phyloP scores from a whole-genome alignment of 495 filamentous ascomycete species.

The Xylaria venustula region DNA sequence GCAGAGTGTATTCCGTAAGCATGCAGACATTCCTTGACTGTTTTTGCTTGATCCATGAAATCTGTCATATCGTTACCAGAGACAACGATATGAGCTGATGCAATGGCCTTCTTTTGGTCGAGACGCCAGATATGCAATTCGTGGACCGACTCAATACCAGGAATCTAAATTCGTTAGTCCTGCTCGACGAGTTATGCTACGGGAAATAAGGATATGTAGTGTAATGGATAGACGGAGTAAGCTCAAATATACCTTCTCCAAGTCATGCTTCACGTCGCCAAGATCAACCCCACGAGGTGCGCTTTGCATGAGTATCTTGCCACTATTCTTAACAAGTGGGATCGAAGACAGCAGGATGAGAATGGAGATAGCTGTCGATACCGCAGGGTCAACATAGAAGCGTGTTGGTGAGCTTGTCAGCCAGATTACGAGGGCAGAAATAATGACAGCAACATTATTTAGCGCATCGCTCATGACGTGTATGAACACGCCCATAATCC shows the following conservation, averaged over 20 bases:
- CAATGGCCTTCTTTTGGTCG: conserved; percentile 83
- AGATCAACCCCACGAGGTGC: conserved; percentile 74
- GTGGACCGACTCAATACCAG: conserved; percentile 78
- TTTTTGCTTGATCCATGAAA: conserved; percentile 78
- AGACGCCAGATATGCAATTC: conserved; percentile 95
- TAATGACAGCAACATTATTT: conserved; percentile 90
- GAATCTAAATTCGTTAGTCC: conserved; percentile 45
- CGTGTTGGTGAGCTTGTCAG: conserved; percentile 52
- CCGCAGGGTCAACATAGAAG: conserved; percentile 77
- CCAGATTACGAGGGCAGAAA: conserved; percentile 83
- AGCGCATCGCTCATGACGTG: conserved; percentile 91
- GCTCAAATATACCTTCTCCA: conserved; percentile 51
- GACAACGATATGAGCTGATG: conserved; percentile 82
- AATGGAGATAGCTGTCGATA: conserved; percentile 79
- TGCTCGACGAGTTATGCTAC: neutral
- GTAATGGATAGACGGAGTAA: neutral
- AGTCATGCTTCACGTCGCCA: conserved; percentile 85
- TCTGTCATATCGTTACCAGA: conserved; percentile 54
- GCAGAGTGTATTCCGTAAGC: conserved; percentile 90
- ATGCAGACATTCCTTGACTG: conserved; percentile 79
- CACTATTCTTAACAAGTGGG: conserved; percentile 83
- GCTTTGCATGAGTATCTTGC: conserved; percentile 85
- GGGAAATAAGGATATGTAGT: neutral
- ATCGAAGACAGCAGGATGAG: conserved; percentile 87
- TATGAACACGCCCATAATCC: conserved; percentile 89